phyloP scores from a whole-genome alignment of 148 eudicot genomes.

The Arbutus unedo region DNA sequence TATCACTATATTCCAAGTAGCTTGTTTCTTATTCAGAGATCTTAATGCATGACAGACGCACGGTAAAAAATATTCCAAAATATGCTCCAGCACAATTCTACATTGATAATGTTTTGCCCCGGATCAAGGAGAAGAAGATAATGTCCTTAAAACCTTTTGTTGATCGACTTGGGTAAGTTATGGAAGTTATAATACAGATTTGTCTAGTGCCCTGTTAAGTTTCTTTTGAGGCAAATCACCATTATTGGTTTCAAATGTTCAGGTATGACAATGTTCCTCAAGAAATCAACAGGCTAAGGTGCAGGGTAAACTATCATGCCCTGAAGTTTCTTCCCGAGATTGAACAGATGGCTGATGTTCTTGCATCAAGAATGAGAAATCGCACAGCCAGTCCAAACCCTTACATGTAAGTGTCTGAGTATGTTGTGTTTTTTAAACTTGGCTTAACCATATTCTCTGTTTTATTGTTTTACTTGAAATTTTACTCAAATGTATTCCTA shows the following conservation, averaged over 20 bases:
- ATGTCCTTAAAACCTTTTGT: constrained; percentile 98
- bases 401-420: constrained; percentile 57
- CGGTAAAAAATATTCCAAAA: constrained; percentile 96
- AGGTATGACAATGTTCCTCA: constrained; percentile 97
- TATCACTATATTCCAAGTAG: neutral
- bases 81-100: constrained; percentile 95
- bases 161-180: constrained; percentile 94
- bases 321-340: constrained; percentile 94
- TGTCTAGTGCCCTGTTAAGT: neutral
- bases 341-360: constrained; percentile 85
- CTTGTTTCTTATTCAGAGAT: neutral
- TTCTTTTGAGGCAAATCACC: neutral
- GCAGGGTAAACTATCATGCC: constrained; percentile 97
- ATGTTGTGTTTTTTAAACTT: neutral
- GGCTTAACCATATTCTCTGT: neutral
- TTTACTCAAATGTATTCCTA: constrained; percentile 15
- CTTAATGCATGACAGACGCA: constrained; percentile 59
- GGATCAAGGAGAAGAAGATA: constrained; percentile 95
- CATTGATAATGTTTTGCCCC: constrained; percentile 97
- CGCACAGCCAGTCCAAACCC: constrained; percentile 83
- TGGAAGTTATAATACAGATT: neutral
- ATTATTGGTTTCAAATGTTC: constrained; percentile 17
- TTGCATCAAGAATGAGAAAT: constrained; percentile 94
- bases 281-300: constrained; percentile 88
- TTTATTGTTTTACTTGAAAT: neutral